Evolutionary conservation across 2,329 filamentous ascomycete species (phyloP), one percentile per base, ranked within the genome.

Genomic region (Fonsecaea erecta): DNA sequence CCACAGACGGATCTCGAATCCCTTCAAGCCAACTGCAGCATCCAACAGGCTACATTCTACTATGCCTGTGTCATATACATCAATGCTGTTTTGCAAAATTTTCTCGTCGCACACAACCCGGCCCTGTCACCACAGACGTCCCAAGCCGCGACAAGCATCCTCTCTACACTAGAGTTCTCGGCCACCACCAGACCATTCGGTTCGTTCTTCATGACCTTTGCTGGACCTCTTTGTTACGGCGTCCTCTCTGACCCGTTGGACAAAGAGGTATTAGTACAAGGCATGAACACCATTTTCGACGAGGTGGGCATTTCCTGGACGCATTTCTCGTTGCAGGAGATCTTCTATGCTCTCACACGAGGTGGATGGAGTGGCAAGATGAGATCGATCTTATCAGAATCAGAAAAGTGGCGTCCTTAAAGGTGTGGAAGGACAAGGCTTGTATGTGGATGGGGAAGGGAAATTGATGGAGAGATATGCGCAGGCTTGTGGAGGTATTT

Each of bases 181-280:
- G 28, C 8, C 8, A 51, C 21, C 2, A 53, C 59, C 9, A 52
- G 43, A 24, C 59, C 59, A 3, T 54, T 61, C 9, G 59, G 59
- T 9, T 32, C n/a, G 14, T 52, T 61, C 34, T 61, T 43, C 48
- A 61, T 61, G 59, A 53, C 59, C 14, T 61, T 52, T 18, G 59
- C 59, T 5, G 59, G 59, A 14, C 59, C 59, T 9, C 21, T 61
- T 48, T 51, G 28, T 26, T 61, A 61, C 12, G 59, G 59, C 7
- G 48, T 61, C 32, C 52, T 53, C 3, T n/a, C 52, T 16, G 52
- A 53, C 52, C 26, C 26, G 8, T 4, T 18, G 3, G 16, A 34
- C 14, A 16, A 18, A 11, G 28, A 32, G 26, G 12, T n/a, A 14
- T 28, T 53, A 16, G 26, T 53, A 3, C 16, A 14, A 6, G 52